Base-by-base conservation (phyloP, 2,329 filamentous ascomycete genomes). In the Pseudogymnoascus sp. region DNA sequence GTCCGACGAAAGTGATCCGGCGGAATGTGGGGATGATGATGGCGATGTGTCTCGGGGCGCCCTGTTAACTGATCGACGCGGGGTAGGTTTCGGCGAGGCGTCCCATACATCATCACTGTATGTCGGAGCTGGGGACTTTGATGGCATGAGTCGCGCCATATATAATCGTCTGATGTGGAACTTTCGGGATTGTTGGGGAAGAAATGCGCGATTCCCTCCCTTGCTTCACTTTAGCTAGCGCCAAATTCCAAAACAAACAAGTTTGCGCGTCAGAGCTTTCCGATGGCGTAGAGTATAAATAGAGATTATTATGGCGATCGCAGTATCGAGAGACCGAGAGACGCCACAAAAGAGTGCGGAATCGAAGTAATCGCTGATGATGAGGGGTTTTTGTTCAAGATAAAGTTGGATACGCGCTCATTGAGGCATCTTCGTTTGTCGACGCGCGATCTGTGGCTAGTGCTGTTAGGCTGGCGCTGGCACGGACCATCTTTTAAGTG, bases 1-100 rank as follows among this genome's bases (percentile, higher is more conserved):
- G 66, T 82, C 79, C 5, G 80, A 81, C 1, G 71, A 75, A 36
- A 64, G 64, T 11, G 71, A 72, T 7, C 72, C 71, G 11, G 69
- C 68, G 8, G 72, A 68, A 16, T 78, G 74, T 8, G 74, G 71
- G 23, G 69, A 68, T 49, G 71, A 71, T 42, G 67, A 64, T 23
- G 68, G 66, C 6, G 59, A 42, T 38, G 25, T 52, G 45, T 52
- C 45, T 30, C 63, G 55, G 11, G 58, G 41, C 33, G 35, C 64
- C 61, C 64, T 64, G 33, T 36, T 61, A n/a, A 16, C 39, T 62
- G 61, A 62, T 64, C 35, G 63, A 61, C 14, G 58, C 60, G 38
- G 58, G 64, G 30, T 45, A 11, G 70, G 71, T n/a, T 60, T 66
- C 4, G 71, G 70, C 16, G 71, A 69, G 39, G 71, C 69, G 49